Conservation (phyloP, 1,284 basidiomycete species). For the Sanguinoderma infundibulare region DNA sequence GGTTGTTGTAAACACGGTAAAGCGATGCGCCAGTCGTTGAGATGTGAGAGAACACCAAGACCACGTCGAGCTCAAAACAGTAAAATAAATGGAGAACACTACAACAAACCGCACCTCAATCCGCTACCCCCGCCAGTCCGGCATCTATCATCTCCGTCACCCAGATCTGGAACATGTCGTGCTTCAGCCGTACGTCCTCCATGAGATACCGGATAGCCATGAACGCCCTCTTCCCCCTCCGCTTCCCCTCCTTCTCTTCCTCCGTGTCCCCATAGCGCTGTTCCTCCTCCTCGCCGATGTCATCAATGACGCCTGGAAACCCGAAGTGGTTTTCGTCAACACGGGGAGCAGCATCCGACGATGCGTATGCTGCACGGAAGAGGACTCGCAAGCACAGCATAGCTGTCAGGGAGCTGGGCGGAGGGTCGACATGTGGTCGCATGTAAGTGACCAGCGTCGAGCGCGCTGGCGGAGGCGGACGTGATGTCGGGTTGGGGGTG, state of each 20-base stretch:
- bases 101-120: background rate
- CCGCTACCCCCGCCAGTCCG: constrained; percentile 36
- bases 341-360: constrained; percentile 69
- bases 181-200: constrained; percentile 68
- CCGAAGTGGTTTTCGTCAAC: constrained; percentile 82
- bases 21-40: no score
- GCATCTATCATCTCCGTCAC: constrained; percentile 79
- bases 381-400: constrained; percentile 76
- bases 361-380: constrained; percentile 75
- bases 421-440: constrained; percentile 63
- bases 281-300: constrained; percentile 58
- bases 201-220: constrained; percentile 60
- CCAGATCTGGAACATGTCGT: constrained; percentile 77
- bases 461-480: constrained; percentile 66
- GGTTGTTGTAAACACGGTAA: no score
- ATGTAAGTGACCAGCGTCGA: constrained; percentile 60
- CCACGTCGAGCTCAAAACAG: background rate
- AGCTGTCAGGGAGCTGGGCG: constrained; percentile 74
- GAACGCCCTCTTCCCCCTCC: constrained; percentile 72
- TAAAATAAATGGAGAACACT: background rate
- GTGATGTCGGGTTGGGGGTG: constrained; percentile 59
- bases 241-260: constrained; percentile 66
- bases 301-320: constrained; percentile 76
- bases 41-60: no score
- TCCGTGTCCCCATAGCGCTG: constrained; percentile 40